Evolutionary conservation across 2,329 filamentous ascomycete genomes (phyloP).

Genomic region (Gnomoniopsis sp.): DNA sequence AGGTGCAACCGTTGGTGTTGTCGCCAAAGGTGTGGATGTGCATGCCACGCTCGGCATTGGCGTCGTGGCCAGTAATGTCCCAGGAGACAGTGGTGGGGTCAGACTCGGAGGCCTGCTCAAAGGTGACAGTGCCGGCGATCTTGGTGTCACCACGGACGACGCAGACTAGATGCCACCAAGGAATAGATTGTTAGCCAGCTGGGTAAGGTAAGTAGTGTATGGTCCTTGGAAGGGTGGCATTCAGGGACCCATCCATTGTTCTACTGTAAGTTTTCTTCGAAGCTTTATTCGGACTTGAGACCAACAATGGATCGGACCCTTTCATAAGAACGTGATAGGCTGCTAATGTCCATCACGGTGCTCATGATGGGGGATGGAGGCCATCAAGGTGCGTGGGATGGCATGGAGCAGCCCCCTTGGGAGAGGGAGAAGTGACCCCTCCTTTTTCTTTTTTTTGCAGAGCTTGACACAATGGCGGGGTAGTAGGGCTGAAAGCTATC

Average conservation of each 20-base stretch:
- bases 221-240: not conserved
- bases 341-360: constrained; percentile 26
- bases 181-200: constrained; percentile 8
- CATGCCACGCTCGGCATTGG: constrained; percentile 96
- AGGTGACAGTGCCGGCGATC: constrained; percentile 88
- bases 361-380: constrained; percentile 16
- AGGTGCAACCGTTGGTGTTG: constrained; percentile 99
- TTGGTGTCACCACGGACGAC: constrained; percentile 98
- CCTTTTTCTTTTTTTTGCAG: constrained; percentile 6
- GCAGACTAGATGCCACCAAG: constrained; percentile 61
- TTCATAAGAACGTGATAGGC: not conserved
- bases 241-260: not conserved
- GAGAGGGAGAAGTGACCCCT: constrained; percentile 39
- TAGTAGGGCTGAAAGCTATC: constrained; percentile 33
- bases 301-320: not conserved
- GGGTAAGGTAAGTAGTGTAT: not conserved
- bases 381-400: constrained; percentile 42
- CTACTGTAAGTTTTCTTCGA: not conserved
- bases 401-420: not conserved
- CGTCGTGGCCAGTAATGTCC: constrained; percentile 87
- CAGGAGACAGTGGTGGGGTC: constrained; percentile 82
- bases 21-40: constrained; percentile 99
- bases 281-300: not conserved
- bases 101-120: constrained; percentile 86
- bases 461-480: constrained; percentile 20